These are phyloP conservation scores for Boletus insuetus DNA, from an alignment of 768 basidiomycete species.

Conservation along the genomic window DNA sequence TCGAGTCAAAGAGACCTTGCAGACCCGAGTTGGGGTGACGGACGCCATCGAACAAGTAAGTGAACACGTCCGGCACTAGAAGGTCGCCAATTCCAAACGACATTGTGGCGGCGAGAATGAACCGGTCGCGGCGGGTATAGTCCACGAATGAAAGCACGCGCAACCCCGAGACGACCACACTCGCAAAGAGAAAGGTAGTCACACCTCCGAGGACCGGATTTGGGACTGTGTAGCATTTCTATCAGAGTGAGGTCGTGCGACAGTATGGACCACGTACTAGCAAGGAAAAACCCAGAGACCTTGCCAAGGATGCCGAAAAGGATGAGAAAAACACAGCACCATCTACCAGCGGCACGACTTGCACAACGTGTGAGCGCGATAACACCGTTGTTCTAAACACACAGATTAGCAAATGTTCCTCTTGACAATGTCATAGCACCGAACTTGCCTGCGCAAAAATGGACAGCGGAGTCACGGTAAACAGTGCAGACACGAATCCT, in stretches of 20 bases:
- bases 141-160: constrained; percentile 60
- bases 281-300: constrained; percentile 78
- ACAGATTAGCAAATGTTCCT: neutral
- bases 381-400: constrained; percentile 69
- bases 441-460: constrained; percentile 62
- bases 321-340: constrained; percentile 79
- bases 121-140: constrained; percentile 65
- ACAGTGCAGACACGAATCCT: constrained; percentile 74
- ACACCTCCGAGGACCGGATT: constrained; percentile 81
- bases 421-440: neutral
- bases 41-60: constrained; percentile 67
- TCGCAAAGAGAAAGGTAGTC: constrained; percentile 84
- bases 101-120: constrained; percentile 66
- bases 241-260: neutral
- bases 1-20: constrained; percentile 69
- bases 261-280: constrained; percentile 42
- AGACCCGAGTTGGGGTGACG: constrained; percentile 50
- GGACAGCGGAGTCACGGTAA: constrained; percentile 79
- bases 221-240: constrained; percentile 45
- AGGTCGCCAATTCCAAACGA: constrained; percentile 72
- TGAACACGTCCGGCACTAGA: constrained; percentile 62
- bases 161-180: constrained; percentile 66
- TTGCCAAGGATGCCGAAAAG: constrained; percentile 80
- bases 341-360: constrained; percentile 72
- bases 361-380: constrained; percentile 86